A percentile compares a stretch with the other conserved stretches of the same genome.
Conservation (phyloP, 225 moss, liverwort and hornwort species). For the Pseudisothecium myosuroides region DNA sequence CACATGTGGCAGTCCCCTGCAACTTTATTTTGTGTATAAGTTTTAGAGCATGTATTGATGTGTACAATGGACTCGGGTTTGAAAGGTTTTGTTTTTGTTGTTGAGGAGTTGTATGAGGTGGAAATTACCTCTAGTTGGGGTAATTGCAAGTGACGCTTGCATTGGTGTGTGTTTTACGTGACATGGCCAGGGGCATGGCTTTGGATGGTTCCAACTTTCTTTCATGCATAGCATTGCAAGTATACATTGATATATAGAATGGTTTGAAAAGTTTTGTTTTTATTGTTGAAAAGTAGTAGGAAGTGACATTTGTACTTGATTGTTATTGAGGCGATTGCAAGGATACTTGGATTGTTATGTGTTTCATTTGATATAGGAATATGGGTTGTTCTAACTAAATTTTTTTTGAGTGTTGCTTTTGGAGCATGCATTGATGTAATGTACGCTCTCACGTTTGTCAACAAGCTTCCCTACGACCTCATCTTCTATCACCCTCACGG, state of each 20-base stretch:
- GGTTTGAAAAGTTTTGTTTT: background rate
- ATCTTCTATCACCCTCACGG: too few relatives aligned
- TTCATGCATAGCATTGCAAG: rapidly evolving
- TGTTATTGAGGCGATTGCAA: too few relatives aligned
- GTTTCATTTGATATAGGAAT: too few relatives aligned
- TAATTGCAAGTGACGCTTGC: background rate
- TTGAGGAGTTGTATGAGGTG: background rate
- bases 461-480: too few relatives aligned
- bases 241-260: too few relatives aligned
- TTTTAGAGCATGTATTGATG: background rate
- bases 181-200: rapidly evolving
- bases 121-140: too few relatives aligned
- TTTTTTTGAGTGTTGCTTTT: too few relatives aligned
- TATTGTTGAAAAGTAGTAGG: background rate
- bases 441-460: too few relatives aligned
- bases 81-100: background rate
- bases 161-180: rapidly evolving
- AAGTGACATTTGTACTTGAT: background rate
- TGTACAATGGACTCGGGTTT: rapidly evolving
- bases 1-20: background rate
- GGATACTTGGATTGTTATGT: too few relatives aligned
- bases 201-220: rapidly evolving
- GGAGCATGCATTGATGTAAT: too few relatives aligned
- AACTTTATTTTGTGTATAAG: background rate
- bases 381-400: too few relatives aligned